Evolutionary conservation across 768 basidiomycete species (phyloP), one percentile per base, ranked within the genome.

Genomic region (Amanita brunnescens): DNA sequence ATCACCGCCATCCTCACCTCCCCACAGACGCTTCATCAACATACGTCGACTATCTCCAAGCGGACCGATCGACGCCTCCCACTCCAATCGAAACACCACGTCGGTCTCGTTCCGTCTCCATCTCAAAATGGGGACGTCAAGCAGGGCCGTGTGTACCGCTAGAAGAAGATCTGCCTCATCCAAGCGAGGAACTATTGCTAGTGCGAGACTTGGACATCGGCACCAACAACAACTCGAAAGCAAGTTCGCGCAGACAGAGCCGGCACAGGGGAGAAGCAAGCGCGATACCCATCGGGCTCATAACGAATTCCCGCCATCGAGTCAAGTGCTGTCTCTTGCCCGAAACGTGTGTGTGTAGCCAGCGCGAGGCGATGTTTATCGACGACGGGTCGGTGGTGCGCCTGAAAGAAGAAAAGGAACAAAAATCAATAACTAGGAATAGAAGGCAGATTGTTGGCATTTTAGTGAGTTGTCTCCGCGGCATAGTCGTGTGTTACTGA

Each of bases 371-470:
- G 10, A 4, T 30, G 2, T 38, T 20, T 21, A 13, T 33, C 21
- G 47, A 50, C 13, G 62, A 54, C 24, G 55, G 51, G 12, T 60
- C 57, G 9, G 51, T 51, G 29, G 45, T 57, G 16, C 53, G 54
- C 13, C 53, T 51, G 43, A 43, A 38, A 23, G 41, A 23, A 12
- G 39, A 51, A 30, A 41, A 60, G 47, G 62, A 59, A 35, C 57
- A 56, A 4, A 60, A 63, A 12, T 61, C 65, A 0, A 64, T 54
- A 37, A 60, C 82, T 7, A 79, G 80, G 6, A 70, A 80, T 50
- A 71, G 74, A 59, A 67, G 84, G 51, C 86, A 88, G 58, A 69
- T 91, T 38, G 76, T 91, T 44, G 83, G 87, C 2, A 83, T 89
- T 49, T 68, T 91, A 30, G 87, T 88, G 54, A 49, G 79, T 67